Evolutionary conservation across 2,329 filamentous ascomycete genomes (phyloP), one percentile per base, ranked within the genome.

Genomic region (Harringtonia aguacate): DNA sequence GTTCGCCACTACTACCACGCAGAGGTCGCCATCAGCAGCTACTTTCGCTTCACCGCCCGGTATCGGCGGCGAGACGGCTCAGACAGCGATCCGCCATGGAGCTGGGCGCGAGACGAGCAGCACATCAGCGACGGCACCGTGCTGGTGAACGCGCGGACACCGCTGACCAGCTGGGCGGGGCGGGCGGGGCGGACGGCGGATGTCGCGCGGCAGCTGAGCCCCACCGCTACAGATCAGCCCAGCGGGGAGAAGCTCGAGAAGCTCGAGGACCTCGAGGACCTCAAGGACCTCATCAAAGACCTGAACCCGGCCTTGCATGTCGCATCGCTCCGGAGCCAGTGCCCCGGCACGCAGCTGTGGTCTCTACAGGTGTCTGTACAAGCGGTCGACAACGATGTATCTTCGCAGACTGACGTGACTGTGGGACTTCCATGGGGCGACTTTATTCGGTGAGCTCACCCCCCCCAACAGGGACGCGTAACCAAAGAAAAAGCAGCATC

Each of bases 81-180:
- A 86, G 82, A 82, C 70, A 75, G 31, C 75, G 75, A 46, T 76
- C 86, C 51, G 72, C 12, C 24, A 20, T 90, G 85, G 85, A 75
- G 70, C 55, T 89, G 84, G 84, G 72, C 76, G 30, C 75, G 77
- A 47, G 77, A 86, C 50, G 73, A 78, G 47, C 74, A 76, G 43
- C 75, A 73, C 1, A 61, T 77, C 3, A 66, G 65, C 14, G 84
- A 90, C 54, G 85, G 84, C 4, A 63, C 69, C 14, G 61, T 85
- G 15, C 61, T 84, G 43, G 65, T 80, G 48, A 69, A 70, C 52
- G 22, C 46, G 57, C 56, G 44, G 52, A 52, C 36, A 56, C 55
- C 40, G 50, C 52, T 44, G 49, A 44, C 45, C 7, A 14, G 8
- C 20, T 39, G 30, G 36, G 4, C 33, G 13, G 34, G 18, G 15